phyloP scores from a whole-genome alignment of 495 filamentous ascomycete genomes.

The Annulohypoxylon moriforme region DNA sequence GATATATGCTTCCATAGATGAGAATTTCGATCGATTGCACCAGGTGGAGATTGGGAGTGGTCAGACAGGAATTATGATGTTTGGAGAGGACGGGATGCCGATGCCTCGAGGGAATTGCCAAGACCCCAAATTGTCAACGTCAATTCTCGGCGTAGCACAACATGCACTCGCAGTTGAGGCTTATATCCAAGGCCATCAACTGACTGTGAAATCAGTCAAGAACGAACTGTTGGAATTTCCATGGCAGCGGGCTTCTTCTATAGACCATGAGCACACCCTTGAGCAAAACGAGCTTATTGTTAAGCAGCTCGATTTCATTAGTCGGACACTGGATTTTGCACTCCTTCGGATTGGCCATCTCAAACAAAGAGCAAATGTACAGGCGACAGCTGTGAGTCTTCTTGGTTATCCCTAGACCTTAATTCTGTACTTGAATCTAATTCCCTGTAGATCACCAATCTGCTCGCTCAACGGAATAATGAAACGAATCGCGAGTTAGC shows the following conservation, averaged over 20 bases:
- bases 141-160: constrained; percentile 25
- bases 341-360: constrained; percentile 22
- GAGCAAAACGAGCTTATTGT: constrained; percentile 25
- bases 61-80: constrained; percentile 27
- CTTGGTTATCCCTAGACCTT: not conserved
- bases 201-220: constrained; percentile 16
- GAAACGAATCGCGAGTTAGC: constrained; percentile 19
- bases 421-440: not conserved
- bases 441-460: constrained; percentile 17
- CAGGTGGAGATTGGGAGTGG: constrained; percentile 22
- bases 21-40: constrained; percentile 17
- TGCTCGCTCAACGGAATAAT: constrained; percentile 28
- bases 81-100: constrained; percentile 21
- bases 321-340: constrained; percentile 12
- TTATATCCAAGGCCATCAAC: constrained; percentile 11
- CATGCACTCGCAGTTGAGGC: constrained; percentile 18
- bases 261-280: not conserved
- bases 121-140: constrained; percentile 10
- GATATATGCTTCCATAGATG: constrained; percentile 8
- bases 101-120: constrained; percentile 26
- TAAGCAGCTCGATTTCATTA: constrained; percentile 25
- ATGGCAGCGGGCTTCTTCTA: constrained; percentile 2
- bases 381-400: constrained; percentile 19
- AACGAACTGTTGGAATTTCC: constrained; percentile 20
- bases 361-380: constrained; percentile 25